Evolutionary conservation across 768 basidiomycete species (phyloP).

Genomic region (Cystobasidium ongulense): DNA sequence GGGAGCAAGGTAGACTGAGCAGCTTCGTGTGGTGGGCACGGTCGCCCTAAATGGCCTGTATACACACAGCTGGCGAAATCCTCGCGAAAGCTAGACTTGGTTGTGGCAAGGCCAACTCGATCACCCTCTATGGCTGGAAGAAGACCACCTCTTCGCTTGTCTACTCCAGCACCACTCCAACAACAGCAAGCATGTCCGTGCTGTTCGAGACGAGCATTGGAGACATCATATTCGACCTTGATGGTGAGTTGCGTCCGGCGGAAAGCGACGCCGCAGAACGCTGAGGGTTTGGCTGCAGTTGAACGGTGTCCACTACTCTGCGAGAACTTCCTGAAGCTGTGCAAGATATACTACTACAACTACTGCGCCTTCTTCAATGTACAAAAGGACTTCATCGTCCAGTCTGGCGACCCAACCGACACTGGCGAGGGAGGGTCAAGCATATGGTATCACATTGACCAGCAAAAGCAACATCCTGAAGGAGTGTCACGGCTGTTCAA

Average conservation of each 20-base stretch:
- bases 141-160: neutral
- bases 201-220: constrained; percentile 94
- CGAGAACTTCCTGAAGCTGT: constrained; percentile 94
- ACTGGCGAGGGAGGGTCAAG: constrained; percentile 90
- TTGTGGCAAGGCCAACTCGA: neutral
- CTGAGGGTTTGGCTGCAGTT: too few species aligned
- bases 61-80: too few species aligned
- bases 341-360: constrained; percentile 95
- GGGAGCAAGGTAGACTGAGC: too few species aligned
- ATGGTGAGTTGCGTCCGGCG: constrained; percentile 9
- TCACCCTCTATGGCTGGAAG: neutral
- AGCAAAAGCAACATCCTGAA: neutral
- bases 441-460: constrained; percentile 73
- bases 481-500: constrained; percentile 28
- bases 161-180: neutral
- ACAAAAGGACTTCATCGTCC: constrained; percentile 93
- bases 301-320: constrained; percentile 82
- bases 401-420: constrained; percentile 91
- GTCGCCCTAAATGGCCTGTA: too few species aligned
- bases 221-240: constrained; percentile 61
- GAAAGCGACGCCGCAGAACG: neutral
- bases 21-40: too few species aligned
- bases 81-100: too few species aligned
- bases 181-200: constrained; percentile 56
- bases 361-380: constrained; percentile 98